Percentiles rank a stretch among this genome's conserved stretches.
These are phyloP conservation scores for Aegilops tauschii DNA, from an alignment of 176 grass and related monocot genomes.

Conservation along the genomic window DNA sequence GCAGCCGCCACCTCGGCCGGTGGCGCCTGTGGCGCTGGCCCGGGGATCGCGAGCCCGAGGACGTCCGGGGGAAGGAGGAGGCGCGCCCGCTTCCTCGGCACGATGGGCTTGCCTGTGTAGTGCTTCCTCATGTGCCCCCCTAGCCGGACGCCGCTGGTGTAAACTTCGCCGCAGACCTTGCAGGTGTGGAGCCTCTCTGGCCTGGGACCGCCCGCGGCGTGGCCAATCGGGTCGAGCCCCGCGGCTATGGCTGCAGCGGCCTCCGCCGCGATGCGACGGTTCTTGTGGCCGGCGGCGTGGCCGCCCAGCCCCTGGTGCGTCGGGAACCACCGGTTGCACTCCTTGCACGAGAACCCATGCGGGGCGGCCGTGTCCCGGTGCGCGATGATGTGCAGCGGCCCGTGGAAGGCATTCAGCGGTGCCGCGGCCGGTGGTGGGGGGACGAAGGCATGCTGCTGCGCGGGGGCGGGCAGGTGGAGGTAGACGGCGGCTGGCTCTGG, in stretches of 20 bases:
- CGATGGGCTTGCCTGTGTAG: not conserved
- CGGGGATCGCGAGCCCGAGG: no score
- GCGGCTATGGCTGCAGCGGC: not conserved
- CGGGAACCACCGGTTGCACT: not conserved
- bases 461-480: not conserved
- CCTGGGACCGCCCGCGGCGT: not conserved
- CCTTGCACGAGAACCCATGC: conserved; percentile 17
- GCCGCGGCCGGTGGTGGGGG: not conserved
- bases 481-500: not conserved
- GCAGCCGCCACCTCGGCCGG: no score
- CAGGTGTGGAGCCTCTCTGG: not conserved
- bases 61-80: no score
- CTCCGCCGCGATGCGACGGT: not conserved
- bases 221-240: not conserved
- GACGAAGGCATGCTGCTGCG: not conserved
- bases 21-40: no score
- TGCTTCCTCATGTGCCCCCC: conserved; percentile 53
- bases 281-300: conserved; percentile 42
- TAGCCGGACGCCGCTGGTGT: conserved; percentile 1
- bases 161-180: conserved; percentile 8
- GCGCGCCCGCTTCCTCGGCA: not conserved
- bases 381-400: not conserved
- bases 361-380: not conserved
- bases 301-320: conserved; percentile 44
- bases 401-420: not conserved